These are phyloP conservation scores for Hyphodiscus hymeniophilus DNA, from an alignment of 495 filamentous ascomycete genomes.

Conservation along the genomic window DNA sequence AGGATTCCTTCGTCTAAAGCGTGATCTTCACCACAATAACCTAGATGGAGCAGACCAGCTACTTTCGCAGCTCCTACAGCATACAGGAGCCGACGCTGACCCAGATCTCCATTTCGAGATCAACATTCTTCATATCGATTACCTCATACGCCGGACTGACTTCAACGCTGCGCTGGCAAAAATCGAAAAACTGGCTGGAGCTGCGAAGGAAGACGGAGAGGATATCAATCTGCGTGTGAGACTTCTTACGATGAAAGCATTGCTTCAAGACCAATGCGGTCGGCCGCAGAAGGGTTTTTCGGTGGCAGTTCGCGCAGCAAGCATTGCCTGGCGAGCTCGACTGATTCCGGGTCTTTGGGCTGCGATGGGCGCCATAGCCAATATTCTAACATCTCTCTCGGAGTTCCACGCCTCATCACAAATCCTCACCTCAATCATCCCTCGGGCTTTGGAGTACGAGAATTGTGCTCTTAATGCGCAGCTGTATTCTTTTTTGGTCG, in stretches of 20 bases:
- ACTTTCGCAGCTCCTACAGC: conserved; percentile 49
- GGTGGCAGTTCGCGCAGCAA: conserved; percentile 70
- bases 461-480: conserved; percentile 55
- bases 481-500: conserved; percentile 68
- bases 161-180: conserved; percentile 54
- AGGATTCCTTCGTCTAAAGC: conserved; percentile 61
- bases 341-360: conserved; percentile 71
- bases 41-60: conserved; percentile 59
- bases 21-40: conserved; percentile 63
- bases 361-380: conserved; percentile 59
- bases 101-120: conserved; percentile 66
- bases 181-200: conserved; percentile 57
- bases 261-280: conserved; percentile 60
- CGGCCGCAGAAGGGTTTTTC: conserved; percentile 78
- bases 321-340: conserved; percentile 61
- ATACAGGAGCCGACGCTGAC: conserved; percentile 38
- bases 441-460: conserved; percentile 73
- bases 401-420: conserved; percentile 65
- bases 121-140: conserved; percentile 61
- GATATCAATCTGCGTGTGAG: conserved; percentile 71
- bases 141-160: conserved; percentile 54
- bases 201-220: conserved; percentile 57
- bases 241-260: conserved; percentile 68
- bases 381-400: conserved; percentile 59
- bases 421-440: conserved; percentile 66